phyloP scores from a whole-genome alignment of 768 basidiomycete genomes.

The Rhizopogon roseolus region DNA sequence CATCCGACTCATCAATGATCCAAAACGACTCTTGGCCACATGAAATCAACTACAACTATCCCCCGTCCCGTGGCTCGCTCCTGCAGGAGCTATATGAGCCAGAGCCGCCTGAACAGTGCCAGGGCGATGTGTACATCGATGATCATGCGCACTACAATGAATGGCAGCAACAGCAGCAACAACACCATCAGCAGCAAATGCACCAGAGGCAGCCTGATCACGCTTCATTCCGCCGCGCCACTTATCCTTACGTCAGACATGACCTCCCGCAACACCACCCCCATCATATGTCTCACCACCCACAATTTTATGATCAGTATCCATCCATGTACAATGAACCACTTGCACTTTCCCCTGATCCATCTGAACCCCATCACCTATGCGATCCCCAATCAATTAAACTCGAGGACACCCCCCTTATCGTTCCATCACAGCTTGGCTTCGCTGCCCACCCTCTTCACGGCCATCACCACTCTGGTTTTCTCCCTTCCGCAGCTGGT shows the following conservation, averaged over 20 bases:
- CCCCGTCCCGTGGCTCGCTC: constrained; percentile 45
- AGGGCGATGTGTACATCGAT: constrained; percentile 30
- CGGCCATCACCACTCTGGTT: constrained; percentile 33
- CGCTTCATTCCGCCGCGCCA: constrained; percentile 54
- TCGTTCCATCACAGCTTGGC: constrained; percentile 57
- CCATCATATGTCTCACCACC: constrained; percentile 27
- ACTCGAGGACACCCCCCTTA: constrained; percentile 55
- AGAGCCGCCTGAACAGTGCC: constrained; percentile 39
- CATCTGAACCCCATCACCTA: constrained; percentile 13
- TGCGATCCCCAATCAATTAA: constrained; percentile 43
- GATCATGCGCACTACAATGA: constrained; percentile 29
- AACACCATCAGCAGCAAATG: constrained; percentile 14
- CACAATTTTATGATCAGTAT: constrained; percentile 27
- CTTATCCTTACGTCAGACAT: constrained; percentile 73
- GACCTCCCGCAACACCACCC: constrained; percentile 50
- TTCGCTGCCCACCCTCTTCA: constrained; percentile 25
- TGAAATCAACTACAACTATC: constrained; percentile 29
- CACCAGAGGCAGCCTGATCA: constrained; percentile 34
- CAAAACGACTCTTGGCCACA: constrained; percentile 35
- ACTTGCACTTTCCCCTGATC: constrained; percentile 24
- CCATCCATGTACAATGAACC: constrained; percentile 37
- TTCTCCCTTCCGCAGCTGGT: constrained; percentile 38
- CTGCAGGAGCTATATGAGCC: constrained; percentile 71
- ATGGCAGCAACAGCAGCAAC: constrained; percentile 25
- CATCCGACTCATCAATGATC: constrained; percentile 32